Percentiles rank a stretch among this genome's conserved stretches.
These are phyloP conservation scores for Dothiorella sarmentorum DNA, from an alignment of 2,329 filamentous ascomycete species.

Conservation along the genomic window DNA sequence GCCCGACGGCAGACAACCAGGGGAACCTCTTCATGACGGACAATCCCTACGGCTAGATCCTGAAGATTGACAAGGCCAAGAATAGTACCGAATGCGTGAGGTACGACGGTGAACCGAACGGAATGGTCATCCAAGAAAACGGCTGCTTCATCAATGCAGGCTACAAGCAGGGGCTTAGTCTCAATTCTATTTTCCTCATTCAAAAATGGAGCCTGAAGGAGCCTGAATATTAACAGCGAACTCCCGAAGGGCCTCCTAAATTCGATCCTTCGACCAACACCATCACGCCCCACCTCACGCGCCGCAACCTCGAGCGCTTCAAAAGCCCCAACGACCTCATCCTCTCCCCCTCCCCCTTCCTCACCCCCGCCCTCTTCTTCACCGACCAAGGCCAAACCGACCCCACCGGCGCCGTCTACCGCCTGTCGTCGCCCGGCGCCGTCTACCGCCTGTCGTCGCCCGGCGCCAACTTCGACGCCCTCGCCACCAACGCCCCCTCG, in stretches of 20 bases:
- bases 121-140: slow-evolving; percentile 33
- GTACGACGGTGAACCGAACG: slow-evolving; percentile 45
- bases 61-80: slow-evolving; percentile 33
- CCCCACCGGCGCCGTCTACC: slow-evolving; percentile 41
- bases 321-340: slow-evolving; percentile 45
- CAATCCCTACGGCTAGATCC: slow-evolving; percentile 40
- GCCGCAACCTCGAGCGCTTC: slow-evolving; percentile 43
- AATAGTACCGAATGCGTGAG: slow-evolving; percentile 30
- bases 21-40: slow-evolving; percentile 41
- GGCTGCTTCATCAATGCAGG: slow-evolving; percentile 40
- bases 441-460: slow-evolving; percentile 39
- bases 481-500: slow-evolving; percentile 39
- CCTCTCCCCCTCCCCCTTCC: slow-evolving; percentile 34
- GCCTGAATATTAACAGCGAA: too few species aligned
- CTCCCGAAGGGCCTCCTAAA: slow-evolving; percentile 39
- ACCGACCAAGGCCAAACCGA: slow-evolving; percentile 47
- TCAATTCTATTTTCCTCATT: too few species aligned
- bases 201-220: background rate
- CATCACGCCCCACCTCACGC: slow-evolving; percentile 32
- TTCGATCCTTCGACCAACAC: slow-evolving; percentile 32
- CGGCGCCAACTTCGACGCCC: slow-evolving; percentile 38
- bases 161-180: slow-evolving; percentile 40
- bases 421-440: slow-evolving; percentile 36
- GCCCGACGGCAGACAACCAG: slow-evolving; percentile 31
- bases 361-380: slow-evolving; percentile 41